Base-by-base conservation (phyloP, 2,329 filamentous ascomycete genomes). In the Aspergillus phoenicis region DNA sequence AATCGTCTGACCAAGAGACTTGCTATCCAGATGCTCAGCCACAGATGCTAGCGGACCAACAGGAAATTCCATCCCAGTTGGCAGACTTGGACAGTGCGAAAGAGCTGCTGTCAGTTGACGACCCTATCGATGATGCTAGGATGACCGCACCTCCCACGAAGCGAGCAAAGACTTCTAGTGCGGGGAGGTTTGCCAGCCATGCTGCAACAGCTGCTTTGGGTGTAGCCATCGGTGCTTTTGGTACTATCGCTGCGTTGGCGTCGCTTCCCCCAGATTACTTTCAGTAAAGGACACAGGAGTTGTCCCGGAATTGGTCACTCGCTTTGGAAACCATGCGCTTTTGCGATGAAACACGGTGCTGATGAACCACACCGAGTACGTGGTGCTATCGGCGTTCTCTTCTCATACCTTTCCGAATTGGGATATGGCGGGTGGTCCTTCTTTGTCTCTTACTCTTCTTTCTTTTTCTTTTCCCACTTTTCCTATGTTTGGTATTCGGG, bases 261-360 rank as follows among this genome's bases (percentile, higher is more conserved):
- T 71, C 78, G 24, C 70, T 81, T 13, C 79, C 79, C 8, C 68
- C 74, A 5, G 77, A 80, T 55, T 81, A 75, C 64, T 81, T 81
- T 65, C 65, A 70, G 47, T 41, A 79, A 67, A 66, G 28, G 30
- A 49, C 17, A 33, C 17, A 33, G 4, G 8, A 11, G 4, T 24
- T 13, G 3, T 24, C 26, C 7, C 20, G 22, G 41, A 41, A 7
- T 59, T 60, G 54, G 47, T 53, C 28, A 28, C 17, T 65, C 60
- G 45, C 41, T 52, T 43, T 49, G 15, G 45, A 52, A 54, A 45
- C 38, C 4, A 55, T 55, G 39, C 43, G 17, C 24, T 56, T 11
- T 7, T 45, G 41, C 17, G 47, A 56, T 45, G 53, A 47, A 47
- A 33, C 22, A 56, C n/a, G 43, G 53, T 56, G 49, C 15, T 49